Base-by-base conservation (phyloP, 306 rosid genomes). In the Quercus agrifolia region DNA sequence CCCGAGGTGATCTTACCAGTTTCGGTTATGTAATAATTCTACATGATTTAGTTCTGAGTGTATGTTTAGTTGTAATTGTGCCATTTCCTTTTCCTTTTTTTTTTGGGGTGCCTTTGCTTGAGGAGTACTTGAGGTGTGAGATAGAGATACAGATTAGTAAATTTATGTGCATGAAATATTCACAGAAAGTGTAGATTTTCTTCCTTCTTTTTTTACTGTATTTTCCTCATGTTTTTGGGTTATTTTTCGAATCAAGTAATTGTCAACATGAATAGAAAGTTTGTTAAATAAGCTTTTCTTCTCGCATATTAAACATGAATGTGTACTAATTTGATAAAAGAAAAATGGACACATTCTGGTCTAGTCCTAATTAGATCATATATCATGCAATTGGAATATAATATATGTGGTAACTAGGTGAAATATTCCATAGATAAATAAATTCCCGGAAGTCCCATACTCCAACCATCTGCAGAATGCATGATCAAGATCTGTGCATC, bases 1-100 rank as follows among this genome's bases (percentile, higher is more conserved):
- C 54, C 81, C 0, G 82, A 86, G 71, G 33, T 71, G 56, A 75
- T 74, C 74, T 49, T 79, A 23, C 85, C 83, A 3, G 56, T 83
- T 19, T 76, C 80, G 4, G 75, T 80, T 68, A 79, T 81, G 82
- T 82, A 83, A 61, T 81, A 77, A 69, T 74, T 59, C 54, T 59
- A 23, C 66, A 27, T 59, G 66, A 59, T 59, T 58, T 21, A n/a
- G 62, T n/a, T n/a, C 23, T 8, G 9, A 38, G 46, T 13, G 17
- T 21, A 23, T 23, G 33, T 23, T 61, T 61, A 23, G 4, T 61
- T 10, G 54, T 10, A 49, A 49, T 61, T 12, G 15, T 25, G 30
- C 31, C 17, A 59, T 61, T 61, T 59, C 13, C 7, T 13, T 10
- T 5, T 63, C 12, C 6, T 63, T 35, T 5, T 30, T 15, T 28